These are phyloP conservation scores for Aspergillus fijiensis DNA, from an alignment of 2,329 filamentous ascomycete species.

Conservation along the genomic window DNA sequence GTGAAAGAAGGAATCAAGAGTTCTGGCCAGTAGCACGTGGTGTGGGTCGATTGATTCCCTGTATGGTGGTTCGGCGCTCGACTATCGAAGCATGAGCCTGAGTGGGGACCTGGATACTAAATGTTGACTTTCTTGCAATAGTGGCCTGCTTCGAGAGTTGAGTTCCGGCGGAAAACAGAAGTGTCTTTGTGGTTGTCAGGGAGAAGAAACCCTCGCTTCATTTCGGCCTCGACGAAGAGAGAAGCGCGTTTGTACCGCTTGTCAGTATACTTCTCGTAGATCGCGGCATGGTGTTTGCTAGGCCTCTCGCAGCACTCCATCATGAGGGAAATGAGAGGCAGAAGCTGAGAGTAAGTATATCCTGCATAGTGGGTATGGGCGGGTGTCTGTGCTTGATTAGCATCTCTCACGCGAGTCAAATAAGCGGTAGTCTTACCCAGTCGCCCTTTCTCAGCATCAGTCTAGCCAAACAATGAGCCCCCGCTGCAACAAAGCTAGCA, in stretches of 20 bases:
- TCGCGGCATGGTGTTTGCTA: constrained; percentile 75
- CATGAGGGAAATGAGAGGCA: constrained; percentile 72
- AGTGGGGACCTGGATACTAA: constrained; percentile 2
- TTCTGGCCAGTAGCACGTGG: neutral
- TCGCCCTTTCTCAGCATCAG: constrained; percentile 86
- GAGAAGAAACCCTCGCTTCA: constrained; percentile 61
- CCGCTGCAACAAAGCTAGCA: constrained; percentile 86
- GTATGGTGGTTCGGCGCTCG: neutral
- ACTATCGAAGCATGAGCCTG: constrained; percentile 10
- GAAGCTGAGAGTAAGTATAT: constrained; percentile 84
- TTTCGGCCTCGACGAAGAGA: constrained; percentile 72
- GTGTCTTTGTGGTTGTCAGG: constrained; percentile 33
- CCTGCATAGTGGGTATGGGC: constrained; percentile 90
- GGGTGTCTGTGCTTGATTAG: constrained; percentile 58
- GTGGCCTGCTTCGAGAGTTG: constrained; percentile 14
- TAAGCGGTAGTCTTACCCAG: constrained; percentile 66
- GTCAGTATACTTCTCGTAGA: constrained; percentile 90
- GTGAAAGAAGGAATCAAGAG: neutral
- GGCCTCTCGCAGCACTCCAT: constrained; percentile 85
- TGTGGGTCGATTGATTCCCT: neutral
- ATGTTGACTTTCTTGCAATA: constrained; percentile 22
- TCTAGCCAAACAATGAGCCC: constrained; percentile 86
- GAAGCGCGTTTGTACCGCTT: constrained; percentile 84
- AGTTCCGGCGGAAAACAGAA: constrained; percentile 14
- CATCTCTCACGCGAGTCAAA: constrained; percentile 4